These are phyloP conservation scores for Diplodia sapinea DNA, from an alignment of 2,329 filamentous ascomycete species.

Conservation along the genomic window DNA sequence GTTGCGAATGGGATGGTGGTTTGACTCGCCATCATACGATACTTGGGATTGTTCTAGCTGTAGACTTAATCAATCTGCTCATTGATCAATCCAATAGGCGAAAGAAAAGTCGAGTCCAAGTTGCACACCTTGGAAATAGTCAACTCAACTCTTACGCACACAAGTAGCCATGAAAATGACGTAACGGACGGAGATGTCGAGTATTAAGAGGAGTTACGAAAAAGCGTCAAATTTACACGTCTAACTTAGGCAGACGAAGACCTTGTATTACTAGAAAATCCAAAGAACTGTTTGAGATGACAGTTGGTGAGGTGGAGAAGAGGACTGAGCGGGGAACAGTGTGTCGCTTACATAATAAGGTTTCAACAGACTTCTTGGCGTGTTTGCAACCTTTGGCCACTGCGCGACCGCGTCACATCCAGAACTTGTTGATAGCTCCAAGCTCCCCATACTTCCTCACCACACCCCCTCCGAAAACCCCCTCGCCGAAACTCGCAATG, in stretches of 20 bases:
- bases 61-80: not conserved
- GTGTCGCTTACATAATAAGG: not conserved
- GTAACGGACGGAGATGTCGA: not conserved
- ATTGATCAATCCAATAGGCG: not conserved
- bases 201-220: not conserved
- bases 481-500: conserved; percentile 49
- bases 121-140: not conserved
- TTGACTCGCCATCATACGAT: not conserved
- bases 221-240: no score
- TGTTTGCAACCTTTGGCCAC: conserved; percentile 4
- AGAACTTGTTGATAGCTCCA: conserved; percentile 12
- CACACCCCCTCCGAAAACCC: not conserved
- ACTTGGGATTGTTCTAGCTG: not conserved
- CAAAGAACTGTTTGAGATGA: not conserved
- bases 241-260: not conserved
- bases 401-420: conserved; percentile 25
- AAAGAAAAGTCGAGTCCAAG: not conserved
- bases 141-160: not conserved
- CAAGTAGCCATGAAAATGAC: not conserved
- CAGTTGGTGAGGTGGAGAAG: not conserved
- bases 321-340: not conserved
- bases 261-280: not conserved
- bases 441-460: conserved; percentile 30
- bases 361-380: not conserved
- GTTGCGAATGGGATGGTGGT: not conserved